Evolutionary conservation across 1,284 basidiomycete species (phyloP).

Genomic region (Trichosporon asahii): DNA sequence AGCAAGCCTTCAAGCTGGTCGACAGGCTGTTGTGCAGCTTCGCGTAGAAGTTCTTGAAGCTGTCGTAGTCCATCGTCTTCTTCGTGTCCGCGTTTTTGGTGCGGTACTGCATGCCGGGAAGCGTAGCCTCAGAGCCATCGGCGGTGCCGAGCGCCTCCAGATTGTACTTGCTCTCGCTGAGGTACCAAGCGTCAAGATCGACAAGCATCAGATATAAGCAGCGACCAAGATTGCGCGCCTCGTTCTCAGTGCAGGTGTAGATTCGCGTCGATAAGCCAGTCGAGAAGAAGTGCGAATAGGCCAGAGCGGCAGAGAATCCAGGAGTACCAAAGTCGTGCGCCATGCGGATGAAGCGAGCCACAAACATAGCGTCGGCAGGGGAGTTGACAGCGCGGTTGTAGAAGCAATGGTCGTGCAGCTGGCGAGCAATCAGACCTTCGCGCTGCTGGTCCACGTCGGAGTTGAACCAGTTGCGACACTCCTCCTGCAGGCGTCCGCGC

Average conservation of each 20-base stretch:
- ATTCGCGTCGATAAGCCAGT: conserved; percentile 79
- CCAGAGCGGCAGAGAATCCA: conserved; percentile 78
- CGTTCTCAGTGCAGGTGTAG: conserved; percentile 91
- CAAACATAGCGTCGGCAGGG: conserved; percentile 93
- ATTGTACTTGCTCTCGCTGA: conserved; percentile 58
- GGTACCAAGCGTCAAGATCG: conserved; percentile 73
- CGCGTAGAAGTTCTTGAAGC: conserved; percentile 66
- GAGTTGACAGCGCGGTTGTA: conserved; percentile 87
- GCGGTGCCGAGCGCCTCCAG: conserved; percentile 52
- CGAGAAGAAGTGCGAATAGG: conserved; percentile 82
- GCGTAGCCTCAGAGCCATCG: conserved; percentile 31
- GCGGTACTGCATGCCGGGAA: conserved; percentile 58
- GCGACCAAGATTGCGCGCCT: conserved; percentile 90
- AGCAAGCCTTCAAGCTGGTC: conserved; percentile 17
- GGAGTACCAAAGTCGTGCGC: conserved; percentile 81
- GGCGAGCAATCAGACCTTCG: conserved; percentile 11
- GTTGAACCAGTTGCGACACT: conserved; percentile 86
- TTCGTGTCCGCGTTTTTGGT: conserved; percentile 52
- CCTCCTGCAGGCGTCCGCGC: conserved; percentile 67
- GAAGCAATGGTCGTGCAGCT: conserved; percentile 73
- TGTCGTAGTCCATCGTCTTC: conserved; percentile 62
- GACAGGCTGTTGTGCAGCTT: conserved; percentile 78
- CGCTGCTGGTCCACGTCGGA: conserved; percentile 47
- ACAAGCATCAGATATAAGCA: conserved; percentile 75
- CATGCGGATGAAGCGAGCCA: conserved; percentile 83